These are phyloP conservation scores for Parasitella parasitica DNA, from an alignment of 371 early-diverging fungal species.

Conservation along the genomic window DNA sequence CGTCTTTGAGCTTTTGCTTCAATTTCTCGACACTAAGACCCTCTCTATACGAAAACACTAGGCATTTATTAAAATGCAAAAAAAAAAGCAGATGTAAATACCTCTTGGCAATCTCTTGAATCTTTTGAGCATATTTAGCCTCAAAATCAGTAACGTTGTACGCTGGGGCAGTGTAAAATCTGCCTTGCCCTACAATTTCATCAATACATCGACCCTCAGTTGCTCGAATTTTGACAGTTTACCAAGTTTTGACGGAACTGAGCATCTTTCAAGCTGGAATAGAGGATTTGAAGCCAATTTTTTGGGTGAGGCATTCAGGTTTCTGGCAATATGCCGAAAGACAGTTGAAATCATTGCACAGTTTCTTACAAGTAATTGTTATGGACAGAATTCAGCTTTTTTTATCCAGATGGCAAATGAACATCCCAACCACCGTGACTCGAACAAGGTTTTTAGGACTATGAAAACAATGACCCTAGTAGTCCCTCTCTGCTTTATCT, in stretches of 20 bases:
- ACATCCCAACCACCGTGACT: no score
- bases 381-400: no score
- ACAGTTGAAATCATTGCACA: slow-evolving; percentile 2
- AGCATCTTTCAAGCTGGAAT: neutral
- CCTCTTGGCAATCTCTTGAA: slow-evolving; percentile 64
- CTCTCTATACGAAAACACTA: no score
- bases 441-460: neutral
- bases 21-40: slow-evolving; percentile 52
- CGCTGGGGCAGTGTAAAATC: slow-evolving; percentile 16
- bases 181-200: slow-evolving; percentile 7
- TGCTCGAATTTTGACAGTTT: neutral
- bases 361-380: no score
- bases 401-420: no score
- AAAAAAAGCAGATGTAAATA: no score
- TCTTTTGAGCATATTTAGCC: slow-evolving; percentile 72
- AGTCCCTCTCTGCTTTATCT: neutral
- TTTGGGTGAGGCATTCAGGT: neutral
- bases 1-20: slow-evolving; percentile 47
- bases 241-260: slow-evolving; percentile 4
- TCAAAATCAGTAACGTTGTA: slow-evolving; percentile 51
- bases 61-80: neutral
- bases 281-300: neutral
- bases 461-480: slow-evolving; percentile 9
- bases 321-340: slow-evolving; percentile 10
- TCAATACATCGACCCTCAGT: neutral